These are phyloP conservation scores for Penicillium ucsense DNA, from an alignment of 495 filamentous ascomycete genomes.

Conservation along the genomic window DNA sequence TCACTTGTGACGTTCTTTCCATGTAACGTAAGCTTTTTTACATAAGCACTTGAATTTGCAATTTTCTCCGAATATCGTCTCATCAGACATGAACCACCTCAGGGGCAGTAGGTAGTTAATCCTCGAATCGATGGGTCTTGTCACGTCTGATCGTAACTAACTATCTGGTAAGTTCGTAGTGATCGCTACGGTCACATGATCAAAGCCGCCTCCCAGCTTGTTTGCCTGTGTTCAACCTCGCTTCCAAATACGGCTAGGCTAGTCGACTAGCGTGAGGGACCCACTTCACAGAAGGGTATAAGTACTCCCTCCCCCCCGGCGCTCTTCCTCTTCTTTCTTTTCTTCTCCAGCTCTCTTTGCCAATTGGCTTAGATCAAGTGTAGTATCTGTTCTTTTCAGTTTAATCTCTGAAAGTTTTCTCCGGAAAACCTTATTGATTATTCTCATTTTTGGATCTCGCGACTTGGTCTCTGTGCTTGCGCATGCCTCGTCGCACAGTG, in stretches of 20 bases:
- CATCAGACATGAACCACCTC: too few relatives aligned
- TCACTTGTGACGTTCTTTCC: too few relatives aligned
- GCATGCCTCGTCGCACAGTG: conserved; percentile 63
- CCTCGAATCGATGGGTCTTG: too few relatives aligned
- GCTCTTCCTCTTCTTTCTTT: conserved; percentile 34
- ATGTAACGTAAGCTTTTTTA: too few relatives aligned
- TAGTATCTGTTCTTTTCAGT: conserved; percentile 99
- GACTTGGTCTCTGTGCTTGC: conserved; percentile 70
- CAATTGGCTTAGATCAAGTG: conserved; percentile 82
- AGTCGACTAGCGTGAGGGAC: conserved; percentile 10
- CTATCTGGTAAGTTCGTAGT: too few relatives aligned
- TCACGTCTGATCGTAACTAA: too few relatives aligned
- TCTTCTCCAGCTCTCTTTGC: conserved; percentile 49
- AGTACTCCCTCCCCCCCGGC: conserved; percentile 11
- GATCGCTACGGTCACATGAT: too few relatives aligned
- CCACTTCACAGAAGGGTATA: conserved; percentile 15
- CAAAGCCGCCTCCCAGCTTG: too few relatives aligned
- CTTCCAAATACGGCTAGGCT: neutral
- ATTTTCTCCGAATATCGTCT: too few relatives aligned
- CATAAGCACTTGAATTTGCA: too few relatives aligned
- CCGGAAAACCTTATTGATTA: conserved; percentile 70
- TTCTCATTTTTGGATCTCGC: conserved; percentile 63
- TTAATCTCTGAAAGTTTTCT: conserved; percentile 70
- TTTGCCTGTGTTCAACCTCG: too few relatives aligned
- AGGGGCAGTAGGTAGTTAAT: too few relatives aligned